A percentile compares a stretch with the other conserved stretches of the same genome.
These are phyloP conservation scores for Teratosphaeria destructans DNA, from an alignment of 2,329 filamentous ascomycete genomes.

Conservation along the genomic window DNA sequence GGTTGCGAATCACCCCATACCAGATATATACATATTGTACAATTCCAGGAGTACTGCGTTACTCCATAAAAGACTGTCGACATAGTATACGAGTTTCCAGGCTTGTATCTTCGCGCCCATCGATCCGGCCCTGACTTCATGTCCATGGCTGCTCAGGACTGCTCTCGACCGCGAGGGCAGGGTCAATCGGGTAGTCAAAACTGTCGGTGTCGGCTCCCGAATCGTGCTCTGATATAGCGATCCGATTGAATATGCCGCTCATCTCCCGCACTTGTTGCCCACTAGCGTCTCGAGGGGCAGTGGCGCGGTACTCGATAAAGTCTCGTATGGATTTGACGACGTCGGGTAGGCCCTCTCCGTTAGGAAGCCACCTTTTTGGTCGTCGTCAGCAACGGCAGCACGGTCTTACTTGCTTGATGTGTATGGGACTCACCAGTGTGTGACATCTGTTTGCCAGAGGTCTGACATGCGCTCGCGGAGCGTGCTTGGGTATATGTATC, in stretches of 20 bases:
- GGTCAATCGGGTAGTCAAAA: slow-evolving; percentile 4
- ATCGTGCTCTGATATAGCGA: slow-evolving; percentile 23
- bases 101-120: not conserved
- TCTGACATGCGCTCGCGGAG: slow-evolving; percentile 67
- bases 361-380: slow-evolving; percentile 59
- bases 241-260: slow-evolving; percentile 29
- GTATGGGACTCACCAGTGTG: slow-evolving; percentile 46
- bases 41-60: no score
- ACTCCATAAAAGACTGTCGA: not conserved
- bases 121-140: not conserved
- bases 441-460: slow-evolving; percentile 62
- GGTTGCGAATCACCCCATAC: no score
- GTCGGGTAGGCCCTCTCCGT: slow-evolving; percentile 63
- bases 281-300: slow-evolving; percentile 15
- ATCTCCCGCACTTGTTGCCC: slow-evolving; percentile 22
- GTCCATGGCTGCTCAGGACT: slow-evolving; percentile 11
- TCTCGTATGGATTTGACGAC: slow-evolving; percentile 67
- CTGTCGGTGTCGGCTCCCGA: slow-evolving; percentile 11
- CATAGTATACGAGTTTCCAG: not conserved
- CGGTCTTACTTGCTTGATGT: not conserved
- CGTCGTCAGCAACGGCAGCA: not conserved
- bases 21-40: no score
- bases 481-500: slow-evolving; percentile 70
- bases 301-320: slow-evolving; percentile 48
- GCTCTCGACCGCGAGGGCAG: slow-evolving; percentile 4